These are phyloP conservation scores for Vitellaria paradoxa DNA, from an alignment of 179 eudicot genomes.

Conservation along the genomic window DNA sequence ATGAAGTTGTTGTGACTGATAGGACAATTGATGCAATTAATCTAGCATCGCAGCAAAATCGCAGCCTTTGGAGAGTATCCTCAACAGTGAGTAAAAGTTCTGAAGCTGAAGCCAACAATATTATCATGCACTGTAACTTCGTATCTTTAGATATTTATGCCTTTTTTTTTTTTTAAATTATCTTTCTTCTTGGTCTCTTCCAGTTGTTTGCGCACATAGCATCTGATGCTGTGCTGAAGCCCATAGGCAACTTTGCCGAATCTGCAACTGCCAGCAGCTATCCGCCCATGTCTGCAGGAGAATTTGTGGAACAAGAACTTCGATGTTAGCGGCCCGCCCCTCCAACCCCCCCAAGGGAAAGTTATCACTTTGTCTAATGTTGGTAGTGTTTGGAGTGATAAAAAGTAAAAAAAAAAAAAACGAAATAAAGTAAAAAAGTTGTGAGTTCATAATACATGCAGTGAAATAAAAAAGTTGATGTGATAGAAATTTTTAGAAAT, in stretches of 20 bases:
- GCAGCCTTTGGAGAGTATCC: conserved; percentile 97
- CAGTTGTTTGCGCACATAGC: conserved; percentile 89
- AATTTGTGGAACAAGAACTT: conserved; percentile 87
- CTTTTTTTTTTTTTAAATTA: background rate
- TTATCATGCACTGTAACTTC: background rate
- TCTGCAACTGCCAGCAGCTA: conserved; percentile 64
- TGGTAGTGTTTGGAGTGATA: too few species aligned
- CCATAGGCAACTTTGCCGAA: conserved; percentile 72
- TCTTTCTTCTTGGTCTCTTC: conserved; percentile 11
- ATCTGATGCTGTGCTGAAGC: conserved; percentile 81
- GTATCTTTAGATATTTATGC: background rate
- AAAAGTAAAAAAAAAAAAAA: too few species aligned
- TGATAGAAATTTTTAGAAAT: too few species aligned
- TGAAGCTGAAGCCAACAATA: background rate
- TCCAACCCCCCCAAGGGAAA: too few species aligned
- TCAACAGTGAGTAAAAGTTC: conserved; percentile 97
- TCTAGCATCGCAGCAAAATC: conserved; percentile 62
- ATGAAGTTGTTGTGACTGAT: conserved; percentile 90
- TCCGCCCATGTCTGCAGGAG: conserved; percentile 77
- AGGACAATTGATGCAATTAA: conserved; percentile 76
- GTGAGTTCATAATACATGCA: too few species aligned
- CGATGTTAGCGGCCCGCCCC: too few species aligned
- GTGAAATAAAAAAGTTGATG: too few species aligned
- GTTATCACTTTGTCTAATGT: too few species aligned
- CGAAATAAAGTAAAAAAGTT: too few species aligned